A percentile compares a stretch with the other conserved stretches of the same genome.
Conservation (phyloP, 495 filamentous ascomycete species). For the Xylaria venustula region DNA sequence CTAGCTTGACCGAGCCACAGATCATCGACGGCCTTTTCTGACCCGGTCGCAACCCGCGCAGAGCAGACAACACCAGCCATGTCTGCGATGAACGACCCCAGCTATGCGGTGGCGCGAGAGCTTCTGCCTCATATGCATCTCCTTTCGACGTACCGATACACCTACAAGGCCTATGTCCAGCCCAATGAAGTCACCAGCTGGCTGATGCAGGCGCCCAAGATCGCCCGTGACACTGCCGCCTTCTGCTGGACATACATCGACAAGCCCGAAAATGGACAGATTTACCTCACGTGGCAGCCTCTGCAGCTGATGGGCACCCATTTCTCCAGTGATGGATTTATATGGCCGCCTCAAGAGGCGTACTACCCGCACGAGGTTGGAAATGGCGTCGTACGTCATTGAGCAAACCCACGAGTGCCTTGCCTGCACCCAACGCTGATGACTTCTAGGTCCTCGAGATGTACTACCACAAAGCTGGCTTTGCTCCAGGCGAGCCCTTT, state of each 20-base stretch:
- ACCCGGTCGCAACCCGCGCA: neutral
- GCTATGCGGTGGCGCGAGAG: conserved; percentile 58
- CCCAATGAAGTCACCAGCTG: conserved; percentile 71
- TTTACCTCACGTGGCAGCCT: conserved; percentile 87
- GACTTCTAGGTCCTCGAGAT: conserved; percentile 65
- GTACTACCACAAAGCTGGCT: conserved; percentile 76
- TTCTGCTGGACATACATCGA: conserved; percentile 93
- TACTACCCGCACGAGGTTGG: conserved; percentile 63
- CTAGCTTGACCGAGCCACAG: too few relatives aligned
- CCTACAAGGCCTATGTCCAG: conserved; percentile 62
- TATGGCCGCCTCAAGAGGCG: conserved; percentile 81
- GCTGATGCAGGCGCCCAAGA: conserved; percentile 74
- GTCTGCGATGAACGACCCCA: conserved; percentile 61
- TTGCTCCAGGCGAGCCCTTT: conserved; percentile 63
- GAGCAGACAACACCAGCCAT: conserved; percentile 18
- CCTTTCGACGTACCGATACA: conserved; percentile 72
- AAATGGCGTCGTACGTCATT: conserved; percentile 69
- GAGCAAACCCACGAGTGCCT: neutral
- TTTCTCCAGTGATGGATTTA: conserved; percentile 86
- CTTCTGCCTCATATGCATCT: conserved; percentile 85
- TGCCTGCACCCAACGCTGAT: neutral
- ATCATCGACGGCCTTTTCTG: too few relatives aligned
- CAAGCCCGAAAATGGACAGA: conserved; percentile 72
- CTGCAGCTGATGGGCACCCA: conserved; percentile 59
- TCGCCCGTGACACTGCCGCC: conserved; percentile 69